Evolutionary conservation across 768 basidiomycete genomes (phyloP).

Genomic region (Kwoniella sp.): DNA sequence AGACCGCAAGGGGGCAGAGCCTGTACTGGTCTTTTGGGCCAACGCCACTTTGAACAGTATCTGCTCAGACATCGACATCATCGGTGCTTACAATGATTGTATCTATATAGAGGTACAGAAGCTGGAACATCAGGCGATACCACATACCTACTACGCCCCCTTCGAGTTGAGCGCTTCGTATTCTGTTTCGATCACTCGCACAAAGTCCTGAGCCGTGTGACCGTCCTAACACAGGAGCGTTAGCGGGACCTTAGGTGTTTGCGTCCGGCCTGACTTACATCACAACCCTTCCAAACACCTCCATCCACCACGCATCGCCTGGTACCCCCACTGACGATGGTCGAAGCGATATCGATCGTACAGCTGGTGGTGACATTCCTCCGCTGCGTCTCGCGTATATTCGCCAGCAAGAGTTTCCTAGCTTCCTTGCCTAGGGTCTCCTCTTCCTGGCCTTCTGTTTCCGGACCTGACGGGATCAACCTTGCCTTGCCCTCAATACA

Average conservation of each 20-base stretch:
- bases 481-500: conserved; percentile 56
- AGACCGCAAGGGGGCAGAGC: no score
- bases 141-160: no score
- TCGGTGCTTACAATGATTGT: no score
- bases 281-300: conserved; percentile 39
- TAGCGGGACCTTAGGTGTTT: neutral
- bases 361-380: conserved; percentile 77
- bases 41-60: no score
- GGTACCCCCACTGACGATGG: conserved; percentile 45
- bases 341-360: conserved; percentile 68
- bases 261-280: conserved; percentile 51
- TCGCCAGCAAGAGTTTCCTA: conserved; percentile 58
- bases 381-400: conserved; percentile 53
- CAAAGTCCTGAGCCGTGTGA: conserved; percentile 69
- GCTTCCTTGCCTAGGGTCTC: conserved; percentile 54
- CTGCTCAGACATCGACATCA: no score
- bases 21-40: no score
- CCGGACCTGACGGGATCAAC: no score
- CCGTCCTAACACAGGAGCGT: conserved; percentile 61
- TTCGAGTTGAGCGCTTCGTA: no score
- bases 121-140: no score
- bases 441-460: no score
- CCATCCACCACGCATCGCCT: conserved; percentile 71
- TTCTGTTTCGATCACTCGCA: conserved; percentile 68
- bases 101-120: no score